Base-by-base conservation (phyloP, 306 rosid species). In the Quercus variabilis region DNA sequence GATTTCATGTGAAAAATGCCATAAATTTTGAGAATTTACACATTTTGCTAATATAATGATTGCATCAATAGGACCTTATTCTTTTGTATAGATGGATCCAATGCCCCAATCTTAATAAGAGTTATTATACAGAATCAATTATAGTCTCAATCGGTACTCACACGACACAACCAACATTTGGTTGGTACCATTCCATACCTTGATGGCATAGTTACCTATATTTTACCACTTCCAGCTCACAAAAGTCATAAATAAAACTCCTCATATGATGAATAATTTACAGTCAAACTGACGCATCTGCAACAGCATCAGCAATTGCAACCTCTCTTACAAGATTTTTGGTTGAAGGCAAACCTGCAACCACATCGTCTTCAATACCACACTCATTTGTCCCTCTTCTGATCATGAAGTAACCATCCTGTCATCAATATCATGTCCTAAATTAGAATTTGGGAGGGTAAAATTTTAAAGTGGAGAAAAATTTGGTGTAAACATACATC, bases 331-430 rank as follows among this genome's bases (percentile, higher is more conserved):
- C 35, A 35, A 95, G 28, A 76, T 91, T 90, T 80, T 77, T 92
- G 70, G 86, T 5, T 41, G 99, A 95, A 76, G 99, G 97, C 85
- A 92, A 74, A 76, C 99, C 98, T 65, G 97, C 95, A 71, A 93
- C 91, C 68, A 88, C 93, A 13, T 81, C 92, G 2, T 78, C 91
- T 87, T 95, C 99, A 25, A 95, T 95, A 5, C 91, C 98, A 62
- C 99, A 95, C 83, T 95, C 99, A 23, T 95, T 92, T 69, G 91
- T 86, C 78, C 99, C 99, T 88, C 97, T 89, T 83, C 57, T 76
- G 74, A 95, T 95, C 92, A 68, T 92, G 94, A 95, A 95, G 91
- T 92, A 95, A 62, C 99, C 99, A 87, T 95, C 96, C 97, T 94
- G 93, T 77, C 18, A 85, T 79, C 67, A 38, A 78, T 38, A 68